Evolutionary conservation across 2,329 filamentous ascomycete species (phyloP), one percentile per base, ranked within the genome.

Genomic region (Diplocarpon mali): DNA sequence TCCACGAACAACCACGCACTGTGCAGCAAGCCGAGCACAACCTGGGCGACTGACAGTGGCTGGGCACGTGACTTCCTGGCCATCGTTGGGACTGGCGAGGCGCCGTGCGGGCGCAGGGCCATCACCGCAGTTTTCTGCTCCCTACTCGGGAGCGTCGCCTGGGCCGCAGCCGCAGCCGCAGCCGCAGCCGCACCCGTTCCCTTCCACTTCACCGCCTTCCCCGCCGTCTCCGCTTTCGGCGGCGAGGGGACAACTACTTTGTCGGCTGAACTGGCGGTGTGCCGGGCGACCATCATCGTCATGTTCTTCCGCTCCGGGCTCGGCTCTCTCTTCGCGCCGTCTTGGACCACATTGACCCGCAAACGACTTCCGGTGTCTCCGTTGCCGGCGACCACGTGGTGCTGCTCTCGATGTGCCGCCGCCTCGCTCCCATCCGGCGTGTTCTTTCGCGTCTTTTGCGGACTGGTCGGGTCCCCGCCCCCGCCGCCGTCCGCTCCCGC

Each of bases 401-500:
- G 5, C 5, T 11, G 14, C 12, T 11, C 41, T 29, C 28, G 6
- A 32, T 12, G 9, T 12, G 14, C 28, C 20, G 13, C 36, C 15
- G 38, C 24, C 13, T 43, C 40, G 29, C 5, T 28, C 10, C 13
- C 27, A 34, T 39, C 37, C 20, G 16, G 20, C 17, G 37, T 42
- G 29, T 31, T 15, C 32, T 40, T 50, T 35, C 48, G 42, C 29
- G 30, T 38, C 14, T 44, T 48, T 13, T 34, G 36, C 5, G 42
- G 42, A 15, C 16, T 50, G 14, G 44, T 42, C 17, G 37, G 37
- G 11, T 39, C 41, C 20, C 31, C 30, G 11, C 14, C 73, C 70
- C n/a, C n/a, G n/a, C n/a, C n/a, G n/a, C n/a, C n/a, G n/a, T 64
- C 78, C 68, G 42, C 43, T 47, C 45, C 49, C 30, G 44, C 36